Conservation (phyloP, 352 stramenopile species). For the Phytophthora uliginosa region DNA sequence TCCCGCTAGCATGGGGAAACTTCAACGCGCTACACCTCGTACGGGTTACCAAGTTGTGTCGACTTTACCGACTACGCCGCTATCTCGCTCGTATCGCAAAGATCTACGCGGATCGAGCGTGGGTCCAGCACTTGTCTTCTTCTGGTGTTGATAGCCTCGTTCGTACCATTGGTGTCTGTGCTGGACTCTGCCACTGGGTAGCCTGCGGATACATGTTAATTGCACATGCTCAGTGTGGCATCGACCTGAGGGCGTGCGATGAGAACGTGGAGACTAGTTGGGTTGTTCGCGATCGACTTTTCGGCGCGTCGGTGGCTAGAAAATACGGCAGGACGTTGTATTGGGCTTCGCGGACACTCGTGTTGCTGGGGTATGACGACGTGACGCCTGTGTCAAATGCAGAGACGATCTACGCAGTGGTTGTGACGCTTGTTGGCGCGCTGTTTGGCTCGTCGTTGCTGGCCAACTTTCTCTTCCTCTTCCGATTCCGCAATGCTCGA, state of each 20-base stretch:
- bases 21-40: constrained; percentile 71
- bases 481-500: constrained; percentile 63
- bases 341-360: constrained; percentile 63
- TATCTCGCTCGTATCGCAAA: constrained; percentile 51
- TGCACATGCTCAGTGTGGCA: constrained; percentile 59
- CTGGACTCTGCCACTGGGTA: constrained; percentile 59
- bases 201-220: constrained; percentile 80
- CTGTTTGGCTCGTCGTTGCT: constrained; percentile 66
- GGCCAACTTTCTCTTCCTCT: constrained; percentile 77
- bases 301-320: constrained; percentile 44
- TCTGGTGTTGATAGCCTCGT: constrained; percentile 66
- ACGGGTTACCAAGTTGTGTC: constrained; percentile 68
- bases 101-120: constrained; percentile 54
- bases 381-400: constrained; percentile 64
- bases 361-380: constrained; percentile 78
- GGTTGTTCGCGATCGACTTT: constrained; percentile 65
- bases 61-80: constrained; percentile 51
- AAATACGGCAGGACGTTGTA: constrained; percentile 73
- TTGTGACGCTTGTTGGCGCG: constrained; percentile 57
- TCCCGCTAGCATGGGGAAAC: constrained; percentile 35
- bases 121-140: constrained; percentile 59
- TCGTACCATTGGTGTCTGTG: constrained; percentile 44
- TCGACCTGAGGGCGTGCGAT: constrained; percentile 52
- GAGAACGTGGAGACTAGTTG: constrained; percentile 56
- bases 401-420: constrained; percentile 65